Base-by-base conservation (phyloP, 495 filamentous ascomycete genomes). In the Thozetella sp. region DNA sequence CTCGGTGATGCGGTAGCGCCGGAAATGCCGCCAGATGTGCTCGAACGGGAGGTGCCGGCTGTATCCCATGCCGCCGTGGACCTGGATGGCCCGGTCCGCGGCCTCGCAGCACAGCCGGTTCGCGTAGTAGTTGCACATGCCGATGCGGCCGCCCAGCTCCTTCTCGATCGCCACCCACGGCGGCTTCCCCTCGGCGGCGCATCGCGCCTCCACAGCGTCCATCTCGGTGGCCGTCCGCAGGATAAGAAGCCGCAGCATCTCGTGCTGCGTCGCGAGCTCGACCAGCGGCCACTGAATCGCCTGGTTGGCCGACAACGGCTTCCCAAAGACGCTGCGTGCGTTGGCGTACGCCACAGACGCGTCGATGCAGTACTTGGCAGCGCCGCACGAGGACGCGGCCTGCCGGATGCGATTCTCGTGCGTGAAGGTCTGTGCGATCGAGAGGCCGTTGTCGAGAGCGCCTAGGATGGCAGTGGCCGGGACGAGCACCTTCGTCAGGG, bases 111-210 rank as follows among this genome's bases (percentile, higher is more conserved):
- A 83, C 12, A 87, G 66, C 40, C 83, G 67, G 63, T 87, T 86
- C 1, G 80, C 85, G 80, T 83, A 87, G 67, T 85, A 88, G 65
- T 86, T 87, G 66, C 84, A 87, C 85, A 88, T 87, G 55, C 70
- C 74, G 13, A 88, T 82, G 62, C 83, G 79, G 61, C 83, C 81
- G 22, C 81, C 80, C 10, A 88, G 66, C 51, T 71, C 69, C 56
- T 69, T 70, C 72, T 86, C 83, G 54, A 87, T 84, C 22, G 79
- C 77, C 13, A 63, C 51, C 60, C 55, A 25, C 76, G 55, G 51
- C 50, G 55, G 55, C 24, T 40, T 52, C 2, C 19, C 60, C 72
- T 70, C 73, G 10, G 70, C 66, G 22, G 46, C 63, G 12, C 62
- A 52, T 46, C 57, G 56, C 13, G 26, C 11, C 54, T 74, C 73